Base-by-base conservation (phyloP, 108 stramenopile species). In the Stephanodiscus triporus region DNA sequence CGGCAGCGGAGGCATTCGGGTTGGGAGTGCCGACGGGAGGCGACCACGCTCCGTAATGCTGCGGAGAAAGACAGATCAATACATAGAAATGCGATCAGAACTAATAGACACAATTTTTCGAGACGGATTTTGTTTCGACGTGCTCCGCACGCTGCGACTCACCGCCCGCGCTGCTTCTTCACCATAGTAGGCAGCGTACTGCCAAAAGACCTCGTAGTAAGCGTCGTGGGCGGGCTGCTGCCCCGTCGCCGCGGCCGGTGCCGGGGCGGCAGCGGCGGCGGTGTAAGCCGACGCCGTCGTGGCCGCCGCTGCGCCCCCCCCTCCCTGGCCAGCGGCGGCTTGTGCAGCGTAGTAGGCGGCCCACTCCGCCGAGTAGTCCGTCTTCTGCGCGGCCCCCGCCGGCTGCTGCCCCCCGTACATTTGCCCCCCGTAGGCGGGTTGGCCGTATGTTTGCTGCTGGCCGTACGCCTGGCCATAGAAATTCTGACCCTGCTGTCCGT, bases 171-270 rank as follows among this genome's bases (percentile, higher is more conserved):
- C 95, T 2, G 93, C 93, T 19, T 87, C 88, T 76, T 96, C 93
- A 22, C 93, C 90, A 49, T 92, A 92, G 29, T 89, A 86, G 70
- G 90, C 88, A 19, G 87, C 82, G 66, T 93, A 93, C 10, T 92
- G 85, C 84, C 92, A 94, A 63, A 95, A 96, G 36, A 94, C 88
- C 34, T 95, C 91, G 77, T 96, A 92, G 83, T 96, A 96, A 0
- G 91, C 88, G 75, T 91, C 87, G 27, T 88, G 58, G 55, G 90
- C 84, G n/a, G 82, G 79, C 56, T 75, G 66, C 30, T 63, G 27
- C 13, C 53, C 71, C 9, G 59, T n/a, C 30, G 82, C 59, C 19
- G 73, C 54, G 8, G 81, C 55, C 48, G 79, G 32, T 0, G 86
- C n/a, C 5, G 72, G 66, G 30, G 76, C 56, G 24, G 83, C 38